phyloP scores from a whole-genome alignment of 148 eudicot genomes.

The Diospyros lotus region DNA sequence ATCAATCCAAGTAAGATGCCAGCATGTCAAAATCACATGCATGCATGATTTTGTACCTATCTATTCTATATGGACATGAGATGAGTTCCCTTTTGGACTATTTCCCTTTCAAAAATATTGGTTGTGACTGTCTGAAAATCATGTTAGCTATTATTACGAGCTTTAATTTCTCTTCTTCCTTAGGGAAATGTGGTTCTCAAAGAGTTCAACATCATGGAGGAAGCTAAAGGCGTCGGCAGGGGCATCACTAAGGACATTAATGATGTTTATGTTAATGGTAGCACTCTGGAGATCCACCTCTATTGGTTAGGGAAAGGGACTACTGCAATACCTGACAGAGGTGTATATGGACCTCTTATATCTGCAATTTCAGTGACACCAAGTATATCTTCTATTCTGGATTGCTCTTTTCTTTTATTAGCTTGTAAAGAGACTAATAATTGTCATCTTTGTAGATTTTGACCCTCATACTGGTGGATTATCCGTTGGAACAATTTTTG shows the following conservation, averaged over 20 bases:
- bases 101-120: background rate
- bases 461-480: slow-evolving; percentile 31
- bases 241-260: slow-evolving; percentile 15
- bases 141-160: background rate
- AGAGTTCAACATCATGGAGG: slow-evolving; percentile 35
- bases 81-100: background rate
- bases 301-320: slow-evolving; percentile 56
- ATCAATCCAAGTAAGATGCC: slow-evolving; percentile 50
- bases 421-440: background rate
- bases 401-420: background rate
- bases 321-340: slow-evolving; percentile 35
- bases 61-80: background rate
- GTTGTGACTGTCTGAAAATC: too few relatives aligned
- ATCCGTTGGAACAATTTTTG: slow-evolving; percentile 44
- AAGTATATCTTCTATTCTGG: slow-evolving; percentile 23
- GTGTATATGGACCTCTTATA: slow-evolving; percentile 50
- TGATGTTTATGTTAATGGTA: slow-evolving; percentile 24
- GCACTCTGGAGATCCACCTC: slow-evolving; percentile 42
- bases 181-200: slow-evolving; percentile 29
- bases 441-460: slow-evolving; percentile 37
- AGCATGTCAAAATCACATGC: background rate
- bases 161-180: background rate
- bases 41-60: background rate
- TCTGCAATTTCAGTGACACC: slow-evolving; percentile 44
- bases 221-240: slow-evolving; percentile 31